phyloP scores from a whole-genome alignment of 1,284 basidiomycete genomes.

The Ganoderma boninense region DNA sequence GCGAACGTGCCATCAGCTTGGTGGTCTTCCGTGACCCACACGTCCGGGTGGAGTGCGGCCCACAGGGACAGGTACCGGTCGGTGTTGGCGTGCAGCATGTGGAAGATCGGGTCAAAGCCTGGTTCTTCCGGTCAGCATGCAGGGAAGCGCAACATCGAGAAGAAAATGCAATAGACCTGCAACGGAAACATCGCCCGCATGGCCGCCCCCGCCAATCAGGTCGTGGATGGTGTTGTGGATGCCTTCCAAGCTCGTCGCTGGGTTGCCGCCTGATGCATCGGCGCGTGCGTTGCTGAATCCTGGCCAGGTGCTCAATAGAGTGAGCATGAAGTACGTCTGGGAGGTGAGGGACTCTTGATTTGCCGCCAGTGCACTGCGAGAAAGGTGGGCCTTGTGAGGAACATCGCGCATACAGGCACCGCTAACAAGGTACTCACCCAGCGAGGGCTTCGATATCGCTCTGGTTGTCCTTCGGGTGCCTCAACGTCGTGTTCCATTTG shows the following conservation, averaged over 20 bases:
- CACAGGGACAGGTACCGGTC: conserved; percentile 57
- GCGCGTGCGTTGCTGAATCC: conserved; percentile 10
- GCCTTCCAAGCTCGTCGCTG: conserved; percentile 17
- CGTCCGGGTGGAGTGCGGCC: conserved; percentile 49
- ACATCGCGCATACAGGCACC: not conserved
- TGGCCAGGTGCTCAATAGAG: conserved; percentile 5
- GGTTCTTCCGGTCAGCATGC: not conserved
- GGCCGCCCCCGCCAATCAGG: conserved; percentile 6
- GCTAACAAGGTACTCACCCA: not conserved
- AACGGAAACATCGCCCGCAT: conserved; percentile 8
- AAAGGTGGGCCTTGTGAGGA: not conserved
- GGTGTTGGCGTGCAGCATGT: conserved; percentile 55
- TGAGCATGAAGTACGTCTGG: conserved; percentile 9
- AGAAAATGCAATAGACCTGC: conserved; percentile 8
- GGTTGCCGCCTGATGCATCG: not conserved
- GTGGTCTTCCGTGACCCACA: conserved; percentile 46
- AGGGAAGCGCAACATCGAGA: not conserved
- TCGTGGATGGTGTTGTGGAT: conserved; percentile 19
- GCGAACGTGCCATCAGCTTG: conserved; percentile 47
- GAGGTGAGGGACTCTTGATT: conserved; percentile 1
- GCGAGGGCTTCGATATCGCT: not conserved
- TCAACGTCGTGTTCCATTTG: conserved; percentile 11
- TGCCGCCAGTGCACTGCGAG: conserved; percentile 4
- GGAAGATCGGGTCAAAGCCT: conserved; percentile 57
- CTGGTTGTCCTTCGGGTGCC: conserved; percentile 8